Base-by-base conservation (phyloP, 2,329 filamentous ascomycete genomes). In the Pestalotiopsis fici region DNA sequence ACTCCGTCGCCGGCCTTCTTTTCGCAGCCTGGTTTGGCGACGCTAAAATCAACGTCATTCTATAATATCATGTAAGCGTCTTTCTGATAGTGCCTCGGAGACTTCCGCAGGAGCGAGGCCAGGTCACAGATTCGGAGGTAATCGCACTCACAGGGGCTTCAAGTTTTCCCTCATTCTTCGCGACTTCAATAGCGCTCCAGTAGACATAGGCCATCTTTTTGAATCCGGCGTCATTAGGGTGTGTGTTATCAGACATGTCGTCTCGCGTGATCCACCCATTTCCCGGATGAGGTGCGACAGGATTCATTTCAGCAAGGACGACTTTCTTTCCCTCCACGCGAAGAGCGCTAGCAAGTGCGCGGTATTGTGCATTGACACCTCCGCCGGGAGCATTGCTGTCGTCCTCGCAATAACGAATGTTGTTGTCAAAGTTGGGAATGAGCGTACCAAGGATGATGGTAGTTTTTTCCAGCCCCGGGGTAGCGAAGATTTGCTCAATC, bases 201-300 rank as follows among this genome's bases (percentile, higher is more conserved):
- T 67, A 74, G 13, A 69, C 66, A 4, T 67, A 59, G 0, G 72
- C 72, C 72, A 74, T 73, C 67, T 72, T 73, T 5, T 54, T 23
- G 65, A 67, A 67, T 2, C 72, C 72, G 23, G 37, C 57, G 39
- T 71, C 69, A 43, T 69, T 72, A 3, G 72, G 72, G 56, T 73
- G 72, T 18, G 66, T 70, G 3, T 63, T 66, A 59, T 74, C 72
- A 15, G 47, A 9, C n/a, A 70, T 61, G 37, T 72, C 70, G 59
- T 63, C 64, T 54, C 37, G 23, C 2, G 31, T 65, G n/a, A 70
- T 59, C 55, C 55, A 59, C 21, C 25, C 31, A 11, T 35, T 35
- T 35, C 31, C 31, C 1, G 31, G 31, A 35, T 35, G 31, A 6
- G 31, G 31, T 35, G 31, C 31, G 11, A 59, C 55, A 31, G 64